A percentile compares a stretch with the other conserved stretches of the same genome.
These are phyloP conservation scores for Diplodia scrobiculata DNA, from an alignment of 2,329 filamentous ascomycete genomes.

Conservation along the genomic window DNA sequence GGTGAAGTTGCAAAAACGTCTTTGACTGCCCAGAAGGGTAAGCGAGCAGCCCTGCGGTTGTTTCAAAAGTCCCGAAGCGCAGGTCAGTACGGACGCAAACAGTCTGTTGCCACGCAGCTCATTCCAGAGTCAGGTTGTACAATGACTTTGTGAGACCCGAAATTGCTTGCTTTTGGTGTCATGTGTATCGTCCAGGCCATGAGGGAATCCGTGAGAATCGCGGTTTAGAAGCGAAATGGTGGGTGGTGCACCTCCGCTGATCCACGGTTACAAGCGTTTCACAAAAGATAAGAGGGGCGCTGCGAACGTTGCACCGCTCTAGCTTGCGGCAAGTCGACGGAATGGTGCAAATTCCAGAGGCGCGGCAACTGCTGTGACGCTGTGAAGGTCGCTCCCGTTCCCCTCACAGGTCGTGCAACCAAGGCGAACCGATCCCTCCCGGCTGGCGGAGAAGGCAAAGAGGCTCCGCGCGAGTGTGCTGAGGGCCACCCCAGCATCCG, in stretches of 20 bases:
- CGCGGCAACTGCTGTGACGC: not conserved
- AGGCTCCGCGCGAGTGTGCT: not conserved
- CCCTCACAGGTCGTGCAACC: conserved; percentile 1
- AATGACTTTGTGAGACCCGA: conserved; percentile 1
- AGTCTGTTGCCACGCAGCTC: not conserved
- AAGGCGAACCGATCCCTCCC: not conserved
- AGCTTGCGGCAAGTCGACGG: conserved; percentile 4
- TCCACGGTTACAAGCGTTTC: not conserved
- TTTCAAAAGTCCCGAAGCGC: conserved; percentile 19
- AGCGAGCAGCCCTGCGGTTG: not conserved
- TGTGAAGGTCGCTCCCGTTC: not conserved
- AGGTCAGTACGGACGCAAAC: not conserved
- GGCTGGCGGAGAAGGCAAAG: not conserved
- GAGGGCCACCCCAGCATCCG: not conserved
- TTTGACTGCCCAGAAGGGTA: not conserved
- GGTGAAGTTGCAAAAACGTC: not conserved
- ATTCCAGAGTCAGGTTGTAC: conserved; percentile 5
- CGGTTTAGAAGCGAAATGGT: not conserved
- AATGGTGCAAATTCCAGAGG: conserved; percentile 4
- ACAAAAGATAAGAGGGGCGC: conserved; percentile 6
- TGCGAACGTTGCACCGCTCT: conserved; percentile 4
- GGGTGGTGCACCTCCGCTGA: not conserved
- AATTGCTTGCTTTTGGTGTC: conserved; percentile 11
- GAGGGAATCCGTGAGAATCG: not conserved
- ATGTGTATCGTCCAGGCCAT: not conserved